Evolutionary conservation across 352 stramenopile genomes (phyloP).

Genomic region (Hyaloperonospora brassicae): DNA sequence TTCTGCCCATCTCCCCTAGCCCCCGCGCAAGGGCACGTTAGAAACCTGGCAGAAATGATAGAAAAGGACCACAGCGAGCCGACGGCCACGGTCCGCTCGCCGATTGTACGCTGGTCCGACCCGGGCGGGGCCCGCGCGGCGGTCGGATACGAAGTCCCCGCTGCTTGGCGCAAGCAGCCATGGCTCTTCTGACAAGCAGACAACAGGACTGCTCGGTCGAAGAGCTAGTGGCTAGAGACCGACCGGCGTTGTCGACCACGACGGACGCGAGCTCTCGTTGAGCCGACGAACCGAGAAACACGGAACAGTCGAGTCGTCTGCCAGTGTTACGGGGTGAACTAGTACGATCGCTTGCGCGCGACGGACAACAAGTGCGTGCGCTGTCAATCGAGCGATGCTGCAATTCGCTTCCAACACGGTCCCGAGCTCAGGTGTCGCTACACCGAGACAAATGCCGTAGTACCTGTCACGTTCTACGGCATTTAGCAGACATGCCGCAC

Average conservation of each 20-base stretch:
- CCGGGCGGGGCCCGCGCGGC: too few relatives aligned
- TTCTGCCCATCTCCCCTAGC: constrained; percentile 6
- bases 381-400: neutral
- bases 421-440: constrained; percentile 10
- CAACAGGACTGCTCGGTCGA: too few relatives aligned
- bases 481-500: neutral
- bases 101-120: constrained; percentile 12
- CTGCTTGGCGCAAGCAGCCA: neutral
- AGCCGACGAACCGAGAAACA: too few relatives aligned
- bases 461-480: neutral
- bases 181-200: constrained; percentile 1
- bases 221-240: too few relatives aligned
- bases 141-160: neutral
- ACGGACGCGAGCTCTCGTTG: too few relatives aligned
- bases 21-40: neutral
- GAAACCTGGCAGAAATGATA: constrained; percentile 6
- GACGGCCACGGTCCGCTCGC: constrained; percentile 6
- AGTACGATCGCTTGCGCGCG: too few relatives aligned
- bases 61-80: constrained; percentile 20
- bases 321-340: too few relatives aligned
- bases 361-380: neutral
- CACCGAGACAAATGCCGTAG: constrained; percentile 17
- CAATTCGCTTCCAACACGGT: constrained; percentile 1
- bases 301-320: too few relatives aligned
- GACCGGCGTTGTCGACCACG: too few relatives aligned